phyloP scores from a whole-genome alignment of 495 filamentous ascomycete genomes.

The Lasiosphaeriaceae sp. region DNA sequence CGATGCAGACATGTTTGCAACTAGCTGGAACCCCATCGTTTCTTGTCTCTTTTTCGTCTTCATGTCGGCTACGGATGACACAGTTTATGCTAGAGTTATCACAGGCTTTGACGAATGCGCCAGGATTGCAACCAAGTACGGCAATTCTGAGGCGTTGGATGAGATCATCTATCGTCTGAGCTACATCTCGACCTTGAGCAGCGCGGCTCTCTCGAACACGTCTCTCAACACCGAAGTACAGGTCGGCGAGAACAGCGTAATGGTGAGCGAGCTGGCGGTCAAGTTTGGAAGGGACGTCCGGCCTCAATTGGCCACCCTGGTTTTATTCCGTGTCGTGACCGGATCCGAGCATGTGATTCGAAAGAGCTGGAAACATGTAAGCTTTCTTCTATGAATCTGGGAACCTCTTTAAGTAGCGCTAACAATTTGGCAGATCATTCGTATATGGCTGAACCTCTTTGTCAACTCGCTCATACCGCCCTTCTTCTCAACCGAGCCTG shows the following conservation, averaged over 20 bases:
- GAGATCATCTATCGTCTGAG: conserved; percentile 86
- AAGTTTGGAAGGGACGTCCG: conserved; percentile 93
- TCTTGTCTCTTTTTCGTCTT: conserved; percentile 97
- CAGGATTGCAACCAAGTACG: conserved; percentile 83
- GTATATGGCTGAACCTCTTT: conserved; percentile 93
- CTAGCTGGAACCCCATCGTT: conserved; percentile 92
- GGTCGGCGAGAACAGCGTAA: conserved; percentile 84
- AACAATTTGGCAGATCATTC: conserved; percentile 61
- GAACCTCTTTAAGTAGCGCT: background rate
- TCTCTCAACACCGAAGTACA: conserved; percentile 94
- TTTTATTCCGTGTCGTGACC: conserved; percentile 84
- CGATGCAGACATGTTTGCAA: conserved; percentile 95
- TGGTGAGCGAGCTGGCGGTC: conserved; percentile 98
- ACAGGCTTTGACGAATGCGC: conserved; percentile 96
- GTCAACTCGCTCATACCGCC: conserved; percentile 90
- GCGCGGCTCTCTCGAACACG: conserved; percentile 71
- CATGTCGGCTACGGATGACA: conserved; percentile 97
- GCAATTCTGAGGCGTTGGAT: conserved; percentile 80
- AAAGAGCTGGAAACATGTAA: conserved; percentile 79
- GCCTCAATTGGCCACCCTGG: conserved; percentile 88
- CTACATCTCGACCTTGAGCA: conserved; percentile 82
- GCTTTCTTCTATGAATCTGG: conserved; percentile 21
- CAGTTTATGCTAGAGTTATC: conserved; percentile 89
- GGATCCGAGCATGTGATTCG: conserved; percentile 74
- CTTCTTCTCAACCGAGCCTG: conserved; percentile 68